phyloP scores from a whole-genome alignment of 1,284 basidiomycete species.

The Hymenochaete sp. region DNA sequence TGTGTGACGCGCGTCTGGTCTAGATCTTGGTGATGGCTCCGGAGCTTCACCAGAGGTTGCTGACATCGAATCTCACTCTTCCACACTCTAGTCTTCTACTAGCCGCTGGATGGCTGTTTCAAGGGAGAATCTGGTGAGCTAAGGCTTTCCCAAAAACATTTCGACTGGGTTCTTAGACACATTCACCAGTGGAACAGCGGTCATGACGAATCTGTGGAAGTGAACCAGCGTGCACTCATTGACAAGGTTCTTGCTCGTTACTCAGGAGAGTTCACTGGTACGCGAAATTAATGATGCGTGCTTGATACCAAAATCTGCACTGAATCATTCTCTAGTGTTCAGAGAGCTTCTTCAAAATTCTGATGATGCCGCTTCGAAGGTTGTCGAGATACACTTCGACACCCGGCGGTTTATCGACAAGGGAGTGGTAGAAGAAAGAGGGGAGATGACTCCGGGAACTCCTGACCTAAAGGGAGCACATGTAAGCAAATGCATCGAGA shows the following conservation, averaged over 20 bases:
- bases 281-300: too few relatives aligned
- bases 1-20: too few relatives aligned
- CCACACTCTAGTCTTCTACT: too few relatives aligned
- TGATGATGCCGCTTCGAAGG: constrained; percentile 81
- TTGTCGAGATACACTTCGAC: constrained; percentile 78
- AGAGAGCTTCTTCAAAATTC: constrained; percentile 92
- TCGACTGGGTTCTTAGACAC: not conserved
- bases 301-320: not conserved
- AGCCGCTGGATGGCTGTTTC: constrained; percentile 13
- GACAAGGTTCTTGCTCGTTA: constrained; percentile 93
- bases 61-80: too few relatives aligned
- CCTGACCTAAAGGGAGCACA: constrained; percentile 57
- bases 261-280: constrained; percentile 84
- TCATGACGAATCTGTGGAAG: constrained; percentile 80
- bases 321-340: constrained; percentile 46
- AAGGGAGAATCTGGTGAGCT: constrained; percentile 12
- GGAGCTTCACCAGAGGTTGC: too few relatives aligned
- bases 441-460: constrained; percentile 22
- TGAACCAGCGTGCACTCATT: constrained; percentile 91
- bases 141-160: not conserved
- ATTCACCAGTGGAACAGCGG: constrained; percentile 54
- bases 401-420: constrained; percentile 47
- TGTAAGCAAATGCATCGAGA: constrained; percentile 26
- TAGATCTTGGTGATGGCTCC: too few relatives aligned
- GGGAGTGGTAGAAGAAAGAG: constrained; percentile 25